Conservation (phyloP, 257 asterid genomes). For the Craterostigma plantagineum region DNA sequence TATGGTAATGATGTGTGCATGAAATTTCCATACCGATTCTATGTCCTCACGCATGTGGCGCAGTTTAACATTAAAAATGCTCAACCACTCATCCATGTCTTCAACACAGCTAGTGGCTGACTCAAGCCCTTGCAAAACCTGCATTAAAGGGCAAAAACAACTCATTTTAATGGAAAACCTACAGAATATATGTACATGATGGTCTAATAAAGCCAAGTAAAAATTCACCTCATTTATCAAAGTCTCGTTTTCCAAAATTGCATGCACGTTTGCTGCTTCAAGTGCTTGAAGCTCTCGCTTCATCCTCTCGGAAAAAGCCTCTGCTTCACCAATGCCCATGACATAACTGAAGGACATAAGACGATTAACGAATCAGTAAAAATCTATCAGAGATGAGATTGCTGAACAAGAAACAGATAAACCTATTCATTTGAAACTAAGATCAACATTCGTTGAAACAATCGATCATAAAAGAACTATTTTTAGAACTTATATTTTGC, state of each 20-base stretch:
- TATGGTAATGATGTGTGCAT: constrained; percentile 8
- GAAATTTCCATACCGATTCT: constrained; percentile 56
- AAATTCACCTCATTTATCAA: constrained; percentile 60
- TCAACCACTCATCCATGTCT: constrained; percentile 98
- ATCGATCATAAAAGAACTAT: no score
- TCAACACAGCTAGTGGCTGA: constrained; percentile 82
- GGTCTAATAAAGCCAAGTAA: constrained; percentile 9
- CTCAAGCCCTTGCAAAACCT: constrained; percentile 85
- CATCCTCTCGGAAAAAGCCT: constrained; percentile 95
- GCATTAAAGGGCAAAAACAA: constrained; percentile 12
- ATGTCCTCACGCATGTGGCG: constrained; percentile 99
- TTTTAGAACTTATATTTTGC: no score
- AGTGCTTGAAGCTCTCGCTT: constrained; percentile 96
- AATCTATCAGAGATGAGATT: no score
- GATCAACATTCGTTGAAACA: no score
- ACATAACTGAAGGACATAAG: constrained; percentile 47
- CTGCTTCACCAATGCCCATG: constrained; percentile 98
- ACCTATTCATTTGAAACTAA: no score
- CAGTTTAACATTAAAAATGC: constrained; percentile 79
- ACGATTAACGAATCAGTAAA: no score
- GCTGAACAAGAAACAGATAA: no score
- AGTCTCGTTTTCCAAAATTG: constrained; percentile 89
- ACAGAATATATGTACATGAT: constrained; percentile 3
- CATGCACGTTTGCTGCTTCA: constrained; percentile 98
- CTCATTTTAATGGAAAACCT: constrained; percentile 4